These are phyloP conservation scores for Kalmanozyma brasiliensis DNA, from an alignment of 1,284 basidiomycete genomes.

Conservation along the genomic window DNA sequence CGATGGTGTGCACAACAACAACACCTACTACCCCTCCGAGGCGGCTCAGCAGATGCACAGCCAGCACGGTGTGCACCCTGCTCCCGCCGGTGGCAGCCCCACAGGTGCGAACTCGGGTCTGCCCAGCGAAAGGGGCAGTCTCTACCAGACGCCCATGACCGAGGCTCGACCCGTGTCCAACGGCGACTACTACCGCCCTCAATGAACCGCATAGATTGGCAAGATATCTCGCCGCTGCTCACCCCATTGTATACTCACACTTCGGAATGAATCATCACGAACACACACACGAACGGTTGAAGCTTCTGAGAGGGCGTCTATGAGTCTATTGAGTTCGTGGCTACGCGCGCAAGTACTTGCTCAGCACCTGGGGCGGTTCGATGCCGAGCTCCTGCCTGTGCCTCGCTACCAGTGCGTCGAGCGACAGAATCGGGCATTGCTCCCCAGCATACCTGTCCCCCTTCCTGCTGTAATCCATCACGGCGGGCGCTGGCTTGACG, in stretches of 20 bases:
- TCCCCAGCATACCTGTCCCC: conserved; percentile 46
- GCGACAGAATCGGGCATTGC: conserved; percentile 34
- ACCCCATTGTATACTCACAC: conserved; percentile 5
- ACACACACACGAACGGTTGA: not conserved
- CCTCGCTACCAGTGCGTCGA: conserved; percentile 33
- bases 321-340: not conserved
- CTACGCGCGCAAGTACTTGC: conserved; percentile 21
- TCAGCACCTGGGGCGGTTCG: conserved; percentile 30
- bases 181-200: conserved; percentile 5
- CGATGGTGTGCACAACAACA: conserved; percentile 36
- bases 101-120: conserved; percentile 20
- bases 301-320: not conserved
- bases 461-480: conserved; percentile 49
- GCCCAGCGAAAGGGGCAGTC: conserved; percentile 36
- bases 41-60: conserved; percentile 17
- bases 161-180: conserved; percentile 34
- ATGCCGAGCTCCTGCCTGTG: conserved; percentile 22
- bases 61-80: conserved; percentile 17
- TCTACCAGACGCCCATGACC: conserved; percentile 49
- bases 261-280: not conserved
- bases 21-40: conserved; percentile 43
- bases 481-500: conserved; percentile 52
- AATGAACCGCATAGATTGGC: not conserved
- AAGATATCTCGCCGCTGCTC: not conserved
- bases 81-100: conserved; percentile 21